phyloP scores from a whole-genome alignment of 164 flowering plant species.

The Sextonia rubra region DNA sequence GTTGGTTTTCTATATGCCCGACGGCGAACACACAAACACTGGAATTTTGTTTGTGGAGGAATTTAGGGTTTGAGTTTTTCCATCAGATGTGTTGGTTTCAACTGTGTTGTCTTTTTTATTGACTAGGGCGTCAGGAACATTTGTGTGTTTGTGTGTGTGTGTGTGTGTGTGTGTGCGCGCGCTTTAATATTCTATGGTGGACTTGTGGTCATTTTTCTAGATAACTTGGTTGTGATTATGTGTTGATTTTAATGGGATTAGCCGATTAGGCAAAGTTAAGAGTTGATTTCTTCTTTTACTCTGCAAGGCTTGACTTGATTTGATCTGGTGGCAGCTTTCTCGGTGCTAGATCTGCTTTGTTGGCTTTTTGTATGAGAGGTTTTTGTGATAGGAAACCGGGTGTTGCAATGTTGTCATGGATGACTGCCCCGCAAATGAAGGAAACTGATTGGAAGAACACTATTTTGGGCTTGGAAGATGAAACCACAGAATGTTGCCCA shows the following conservation, averaged over 20 bases:
- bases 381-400: not conserved
- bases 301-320: not conserved
- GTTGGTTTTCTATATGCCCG: no score
- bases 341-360: not conserved
- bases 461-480: constrained; percentile 1
- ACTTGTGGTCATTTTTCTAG: no score
- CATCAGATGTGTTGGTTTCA: not conserved
- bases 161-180: no score
- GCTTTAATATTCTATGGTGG: not conserved
- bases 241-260: not conserved
- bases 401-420: constrained; percentile 5
- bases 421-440: constrained; percentile 5
- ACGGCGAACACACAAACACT: no score
- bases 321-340: not conserved
- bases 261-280: not conserved
- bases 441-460: constrained; percentile 3
- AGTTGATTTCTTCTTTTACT: not conserved
- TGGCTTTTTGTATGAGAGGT: not conserved
- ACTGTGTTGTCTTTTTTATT: no score
- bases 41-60: not conserved
- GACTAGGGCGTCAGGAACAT: no score
- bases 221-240: not conserved
- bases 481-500: not conserved
- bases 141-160: no score
- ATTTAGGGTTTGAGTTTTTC: not conserved